Conservation (phyloP, 176 grass and related monocot genomes). For the Phyllostachys edulis region DNA sequence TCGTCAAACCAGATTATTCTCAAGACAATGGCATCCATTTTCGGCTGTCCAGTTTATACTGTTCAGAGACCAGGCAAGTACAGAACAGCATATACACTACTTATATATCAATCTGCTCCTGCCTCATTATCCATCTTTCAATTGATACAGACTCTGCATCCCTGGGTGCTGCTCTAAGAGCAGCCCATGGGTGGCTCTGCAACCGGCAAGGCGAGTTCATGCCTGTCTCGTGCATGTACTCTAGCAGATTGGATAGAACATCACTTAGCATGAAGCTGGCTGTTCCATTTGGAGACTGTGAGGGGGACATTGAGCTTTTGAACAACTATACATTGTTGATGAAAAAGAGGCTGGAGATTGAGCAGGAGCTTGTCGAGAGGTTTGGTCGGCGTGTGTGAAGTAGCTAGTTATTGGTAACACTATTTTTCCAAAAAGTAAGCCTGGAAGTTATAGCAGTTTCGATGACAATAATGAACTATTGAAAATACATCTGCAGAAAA, state of each 20-base stretch:
- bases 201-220: conserved; percentile 42
- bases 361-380: conserved; percentile 45
- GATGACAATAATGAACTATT: neutral
- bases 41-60: conserved; percentile 72
- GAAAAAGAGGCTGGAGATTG: conserved; percentile 56
- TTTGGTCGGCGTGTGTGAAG: conserved; percentile 8
- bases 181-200: conserved; percentile 71
- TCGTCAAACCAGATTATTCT: conserved; percentile 72
- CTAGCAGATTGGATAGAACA: conserved; percentile 28
- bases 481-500: neutral
- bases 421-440: neutral
- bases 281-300: conserved; percentile 28
- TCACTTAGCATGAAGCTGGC: conserved; percentile 41
- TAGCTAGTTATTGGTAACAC: neutral
- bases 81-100: neutral
- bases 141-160: conserved; percentile 57
- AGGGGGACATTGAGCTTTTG: conserved; percentile 38
- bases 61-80: conserved; percentile 66
- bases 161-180: conserved; percentile 62
- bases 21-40: conserved; percentile 67
- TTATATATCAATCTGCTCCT: neutral
- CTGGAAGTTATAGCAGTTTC: neutral
- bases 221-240: conserved; percentile 41
- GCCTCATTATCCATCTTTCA: neutral
- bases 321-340: conserved; percentile 41